Evolutionary conservation across 2,329 filamentous ascomycete species (phyloP).

Genomic region (Fusarium ramigenum): DNA sequence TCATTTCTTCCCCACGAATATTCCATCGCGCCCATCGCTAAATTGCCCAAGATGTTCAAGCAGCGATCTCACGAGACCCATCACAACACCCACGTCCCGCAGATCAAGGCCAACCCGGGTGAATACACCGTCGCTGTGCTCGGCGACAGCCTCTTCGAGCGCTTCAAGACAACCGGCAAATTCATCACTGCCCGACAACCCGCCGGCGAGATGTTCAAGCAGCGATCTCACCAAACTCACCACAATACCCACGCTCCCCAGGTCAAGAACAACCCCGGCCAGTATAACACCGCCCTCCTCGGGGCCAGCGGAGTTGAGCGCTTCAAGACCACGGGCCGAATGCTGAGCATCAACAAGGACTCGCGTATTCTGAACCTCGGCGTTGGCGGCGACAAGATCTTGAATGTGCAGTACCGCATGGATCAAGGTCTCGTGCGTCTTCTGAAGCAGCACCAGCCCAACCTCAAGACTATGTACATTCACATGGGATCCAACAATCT

Average conservation of each 20-base stretch:
- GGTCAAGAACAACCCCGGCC: background rate
- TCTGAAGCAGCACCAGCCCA: background rate
- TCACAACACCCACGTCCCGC: background rate
- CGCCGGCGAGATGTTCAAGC: background rate
- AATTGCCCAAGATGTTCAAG: conserved; percentile 4
- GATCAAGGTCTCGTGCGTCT: background rate
- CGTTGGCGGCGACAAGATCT: conserved; percentile 10
- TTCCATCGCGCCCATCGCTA: background rate
- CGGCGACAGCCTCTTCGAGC: conserved; percentile 17
- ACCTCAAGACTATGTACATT: background rate
- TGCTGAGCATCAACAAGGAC: background rate
- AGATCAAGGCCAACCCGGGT: background rate
- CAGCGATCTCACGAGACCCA: conserved; percentile 16
- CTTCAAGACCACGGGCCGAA: background rate
- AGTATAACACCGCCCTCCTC: background rate
- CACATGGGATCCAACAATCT: conserved; percentile 17
- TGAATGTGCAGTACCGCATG: conserved; percentile 10
- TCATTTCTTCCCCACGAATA: background rate
- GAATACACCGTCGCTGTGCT: background rate
- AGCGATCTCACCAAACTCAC: conserved; percentile 4
- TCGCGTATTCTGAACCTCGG: background rate
- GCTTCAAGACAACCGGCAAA: background rate
- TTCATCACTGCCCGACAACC: background rate
- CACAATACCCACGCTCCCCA: background rate
- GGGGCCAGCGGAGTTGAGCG: conserved; percentile 1